phyloP scores from a whole-genome alignment of 352 stramenopile species.

The Phytopythium litorale region DNA sequence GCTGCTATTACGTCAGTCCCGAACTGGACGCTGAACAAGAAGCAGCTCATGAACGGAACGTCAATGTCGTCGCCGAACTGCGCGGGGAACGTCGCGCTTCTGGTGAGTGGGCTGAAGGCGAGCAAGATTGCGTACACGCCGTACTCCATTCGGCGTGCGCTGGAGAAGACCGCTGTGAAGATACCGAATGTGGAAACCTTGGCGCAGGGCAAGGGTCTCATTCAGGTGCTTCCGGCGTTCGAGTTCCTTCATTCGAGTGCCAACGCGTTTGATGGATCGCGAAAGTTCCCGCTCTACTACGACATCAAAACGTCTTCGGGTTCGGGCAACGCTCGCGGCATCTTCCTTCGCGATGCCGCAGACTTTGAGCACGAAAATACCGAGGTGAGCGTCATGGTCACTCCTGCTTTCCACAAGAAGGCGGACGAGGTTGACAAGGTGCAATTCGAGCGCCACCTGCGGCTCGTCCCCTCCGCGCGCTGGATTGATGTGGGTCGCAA shows the following conservation, averaged over 20 bases:
- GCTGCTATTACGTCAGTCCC: slow-evolving; percentile 93
- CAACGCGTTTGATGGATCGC: slow-evolving; percentile 63
- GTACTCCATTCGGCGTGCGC: slow-evolving; percentile 81
- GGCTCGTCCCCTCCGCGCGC: slow-evolving; percentile 68
- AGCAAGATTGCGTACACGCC: slow-evolving; percentile 78
- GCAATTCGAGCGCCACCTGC: slow-evolving; percentile 87
- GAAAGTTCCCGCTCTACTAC: slow-evolving; percentile 54
- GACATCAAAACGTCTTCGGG: slow-evolving; percentile 44
- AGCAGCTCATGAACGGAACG: slow-evolving; percentile 96
- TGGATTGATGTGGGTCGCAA: slow-evolving; percentile 88
- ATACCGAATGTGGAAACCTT: slow-evolving; percentile 69
- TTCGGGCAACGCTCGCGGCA: slow-evolving; percentile 48
- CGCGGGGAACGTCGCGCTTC: slow-evolving; percentile 90
- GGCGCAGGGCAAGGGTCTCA: slow-evolving; percentile 75
- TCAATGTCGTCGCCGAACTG: slow-evolving; percentile 96
- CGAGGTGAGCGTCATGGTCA: slow-evolving; percentile 83
- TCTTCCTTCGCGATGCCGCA: slow-evolving; percentile 77
- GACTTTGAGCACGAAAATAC: slow-evolving; percentile 77
- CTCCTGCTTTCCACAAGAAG: slow-evolving; percentile 87
- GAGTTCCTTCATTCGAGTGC: slow-evolving; percentile 48
- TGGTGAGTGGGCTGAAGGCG: slow-evolving; percentile 91
- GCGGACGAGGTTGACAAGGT: slow-evolving; percentile 78
- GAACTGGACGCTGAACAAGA: slow-evolving; percentile 95
- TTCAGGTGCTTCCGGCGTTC: slow-evolving; percentile 76
- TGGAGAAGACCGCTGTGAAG: slow-evolving; percentile 81